Evolutionary conservation across 2,329 filamentous ascomycete genomes (phyloP).

Genomic region (Myriosclerotinia duriaeana): DNA sequence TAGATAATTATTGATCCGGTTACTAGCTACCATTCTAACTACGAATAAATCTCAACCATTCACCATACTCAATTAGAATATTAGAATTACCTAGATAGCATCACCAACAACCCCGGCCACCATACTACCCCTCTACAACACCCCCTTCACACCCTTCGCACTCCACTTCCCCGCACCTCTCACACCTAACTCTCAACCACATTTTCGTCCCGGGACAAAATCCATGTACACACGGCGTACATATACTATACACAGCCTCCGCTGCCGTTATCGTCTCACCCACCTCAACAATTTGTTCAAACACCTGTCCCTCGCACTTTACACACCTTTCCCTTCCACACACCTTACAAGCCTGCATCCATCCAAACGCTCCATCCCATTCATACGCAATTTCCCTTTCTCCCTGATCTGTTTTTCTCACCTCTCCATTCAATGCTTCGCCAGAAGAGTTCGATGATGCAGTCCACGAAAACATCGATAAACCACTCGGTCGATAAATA

Average conservation of each 20-base stretch:
- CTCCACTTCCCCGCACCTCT: not conserved
- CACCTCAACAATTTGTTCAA: slow-evolving; percentile 16
- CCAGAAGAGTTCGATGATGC: not conserved
- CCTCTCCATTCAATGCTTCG: not conserved
- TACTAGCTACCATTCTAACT: too few relatives aligned
- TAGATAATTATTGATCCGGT: not conserved
- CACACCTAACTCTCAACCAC: slow-evolving; percentile 16
- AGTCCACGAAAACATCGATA: slow-evolving; percentile 16
- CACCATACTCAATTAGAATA: not conserved
- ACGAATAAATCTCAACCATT: too few relatives aligned
- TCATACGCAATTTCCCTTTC: slow-evolving; percentile 16
- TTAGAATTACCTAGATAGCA: not conserved
- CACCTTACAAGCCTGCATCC: slow-evolving; percentile 3
- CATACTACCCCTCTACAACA: not conserved
- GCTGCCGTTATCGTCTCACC: not conserved
- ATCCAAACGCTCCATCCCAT: slow-evolving; percentile 23
- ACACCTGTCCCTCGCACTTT: not conserved
- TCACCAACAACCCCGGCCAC: not conserved
- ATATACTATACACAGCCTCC: not conserved
- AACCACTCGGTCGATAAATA: not conserved
- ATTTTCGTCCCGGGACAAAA: slow-evolving; percentile 17
- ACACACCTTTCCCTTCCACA: slow-evolving; percentile 18
- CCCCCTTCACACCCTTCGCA: not conserved
- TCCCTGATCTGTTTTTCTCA: not conserved
- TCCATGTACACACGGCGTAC: slow-evolving; percentile 17